Evolutionary conservation across 139 green algal genomes (phyloP), one percentile per base, ranked within the genome.

Genomic region (Yamagishiella unicocca): DNA sequence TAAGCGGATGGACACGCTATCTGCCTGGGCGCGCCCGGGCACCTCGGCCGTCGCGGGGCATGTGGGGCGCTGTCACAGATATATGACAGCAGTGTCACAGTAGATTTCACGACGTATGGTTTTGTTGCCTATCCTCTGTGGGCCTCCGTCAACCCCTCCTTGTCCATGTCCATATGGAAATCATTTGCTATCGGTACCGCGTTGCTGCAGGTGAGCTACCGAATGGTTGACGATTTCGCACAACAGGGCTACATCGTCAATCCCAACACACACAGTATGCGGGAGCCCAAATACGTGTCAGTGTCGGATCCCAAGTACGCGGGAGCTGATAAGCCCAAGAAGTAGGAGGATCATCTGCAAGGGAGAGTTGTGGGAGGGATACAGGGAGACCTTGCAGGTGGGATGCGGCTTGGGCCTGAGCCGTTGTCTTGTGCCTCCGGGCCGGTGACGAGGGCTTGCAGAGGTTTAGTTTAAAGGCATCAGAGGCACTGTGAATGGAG

Each of bases 221-320:
- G n/a, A 4, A 85, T 85, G 79, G 61, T n/a, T 2, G 79, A 85
- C 19, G 79, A 85, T 6, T 42, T 85, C 19, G 40, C 61, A 14
- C 79, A 85, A 61, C 40, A 64, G 62, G 42, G 40, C 21, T 85
- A 85, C 79, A 61, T 85, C 3, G 42, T 75, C 40, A 76, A 75
- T 42, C 79, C 79, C 29, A 43, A 6, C 54, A 85, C 79, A 0
- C 79, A 85, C 58, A 85, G 79, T 62, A 87, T 87, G 81, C 66
- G 81, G 14, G 81, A 87, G 64, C 81, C 81, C 45, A 79, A 79
- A 31, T 87, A 78, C 46, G 66, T 87, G 0, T 79, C 64, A 3
- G 37, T 87, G 25, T 58, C 43, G 0, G 81, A 87, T 3, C 81
- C 81, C 55, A 84, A 84, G 77, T 84, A 84, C 77, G 4, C 72